These are phyloP conservation scores for Suhomyces ambrosiae DNA, from an alignment of 1,139 yeast species.

Conservation along the genomic window DNA sequence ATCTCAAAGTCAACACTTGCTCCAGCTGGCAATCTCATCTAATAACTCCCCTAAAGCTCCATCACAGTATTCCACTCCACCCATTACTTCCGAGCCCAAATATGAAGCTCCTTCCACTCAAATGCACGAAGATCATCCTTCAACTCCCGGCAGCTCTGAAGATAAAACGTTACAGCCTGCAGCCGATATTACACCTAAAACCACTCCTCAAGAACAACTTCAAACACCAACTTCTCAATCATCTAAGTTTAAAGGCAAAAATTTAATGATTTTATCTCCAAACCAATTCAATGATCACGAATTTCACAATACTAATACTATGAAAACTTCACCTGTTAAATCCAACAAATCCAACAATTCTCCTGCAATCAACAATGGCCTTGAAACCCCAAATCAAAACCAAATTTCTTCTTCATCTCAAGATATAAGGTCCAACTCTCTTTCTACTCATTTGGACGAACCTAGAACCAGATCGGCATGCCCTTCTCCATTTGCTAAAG, in stretches of 20 bases:
- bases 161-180: conserved; percentile 25
- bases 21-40: conserved; percentile 5
- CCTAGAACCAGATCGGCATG: conserved; percentile 28
- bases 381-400: conserved; percentile 1
- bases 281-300: conserved; percentile 41
- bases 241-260: conserved; percentile 28
- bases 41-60: conserved; percentile 1
- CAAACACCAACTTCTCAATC: conserved; percentile 4
- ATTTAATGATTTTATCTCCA: conserved; percentile 44
- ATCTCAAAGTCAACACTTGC: conserved; percentile 9
- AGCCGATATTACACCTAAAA: conserved; percentile 22
- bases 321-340: conserved; percentile 10
- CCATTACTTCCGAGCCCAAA: conserved; percentile 11
- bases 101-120: conserved; percentile 18
- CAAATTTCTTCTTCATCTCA: conserved; percentile 6
- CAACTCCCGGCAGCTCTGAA: conserved; percentile 8
- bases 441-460: conserved; percentile 22
- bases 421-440: conserved; percentile 10
- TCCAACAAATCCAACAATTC: conserved; percentile 6
- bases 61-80: conserved; percentile 12
- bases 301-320: conserved; percentile 26
- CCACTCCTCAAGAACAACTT: conserved; percentile 5
- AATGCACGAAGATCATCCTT: conserved; percentile 4
- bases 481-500: conserved; percentile 48
- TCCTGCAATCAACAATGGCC: conserved; percentile 1